Conservation (phyloP, 2,329 filamentous ascomycete species). For the Alternaria atra region DNA sequence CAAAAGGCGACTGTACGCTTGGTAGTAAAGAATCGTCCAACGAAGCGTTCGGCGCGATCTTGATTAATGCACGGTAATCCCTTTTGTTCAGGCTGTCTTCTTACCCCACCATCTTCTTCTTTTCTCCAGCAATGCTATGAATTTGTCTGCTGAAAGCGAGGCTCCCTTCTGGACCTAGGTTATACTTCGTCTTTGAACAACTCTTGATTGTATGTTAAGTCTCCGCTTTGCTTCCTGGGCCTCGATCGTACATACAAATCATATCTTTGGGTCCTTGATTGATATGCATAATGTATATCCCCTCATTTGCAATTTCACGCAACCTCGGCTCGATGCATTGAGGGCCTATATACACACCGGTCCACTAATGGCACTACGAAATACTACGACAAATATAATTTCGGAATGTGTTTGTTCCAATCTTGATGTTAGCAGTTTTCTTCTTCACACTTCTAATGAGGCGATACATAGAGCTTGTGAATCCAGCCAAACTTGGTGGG, state of each 20-base stretch:
- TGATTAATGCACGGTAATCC: background rate
- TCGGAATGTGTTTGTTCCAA: background rate
- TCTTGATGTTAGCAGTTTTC: background rate
- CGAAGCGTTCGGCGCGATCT: background rate
- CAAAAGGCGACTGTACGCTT: constrained; percentile 5
- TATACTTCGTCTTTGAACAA: background rate
- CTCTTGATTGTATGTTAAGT: background rate
- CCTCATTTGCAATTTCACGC: background rate
- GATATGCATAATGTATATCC: background rate
- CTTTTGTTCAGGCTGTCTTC: background rate
- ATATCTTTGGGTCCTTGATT: background rate
- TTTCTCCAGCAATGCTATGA: background rate
- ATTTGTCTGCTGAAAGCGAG: background rate
- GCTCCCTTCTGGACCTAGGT: background rate
- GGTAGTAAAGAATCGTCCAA: background rate
- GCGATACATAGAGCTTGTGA: too few relatives aligned
- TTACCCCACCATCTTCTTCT: background rate
- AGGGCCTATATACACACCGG: background rate
- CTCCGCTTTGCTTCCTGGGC: background rate
- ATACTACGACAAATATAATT: background rate
- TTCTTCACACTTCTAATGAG: background rate
- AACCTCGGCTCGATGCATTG: background rate
- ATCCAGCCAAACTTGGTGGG: background rate
- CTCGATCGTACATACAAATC: background rate
- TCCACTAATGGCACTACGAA: background rate